Evolutionary conservation across 2,329 filamentous ascomycete genomes (phyloP).

Genomic region (Neophaeococcomyces mojaviensis): DNA sequence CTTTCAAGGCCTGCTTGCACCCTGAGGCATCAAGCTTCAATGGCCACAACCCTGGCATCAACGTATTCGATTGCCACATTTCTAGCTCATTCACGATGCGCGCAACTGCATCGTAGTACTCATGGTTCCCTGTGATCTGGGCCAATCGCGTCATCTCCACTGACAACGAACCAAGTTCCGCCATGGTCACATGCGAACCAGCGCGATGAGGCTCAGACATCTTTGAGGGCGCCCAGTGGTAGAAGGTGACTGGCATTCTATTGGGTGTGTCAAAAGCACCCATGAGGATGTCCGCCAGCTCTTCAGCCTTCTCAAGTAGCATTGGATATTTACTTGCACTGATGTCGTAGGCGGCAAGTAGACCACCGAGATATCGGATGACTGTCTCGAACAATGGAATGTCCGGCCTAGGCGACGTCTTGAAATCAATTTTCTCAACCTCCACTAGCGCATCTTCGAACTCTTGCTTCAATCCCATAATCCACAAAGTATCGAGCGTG

Average conservation of each 20-base stretch:
- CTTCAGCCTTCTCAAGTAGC: slow-evolving; percentile 68
- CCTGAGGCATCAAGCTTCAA: slow-evolving; percentile 69
- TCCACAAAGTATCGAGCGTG: slow-evolving; percentile 75
- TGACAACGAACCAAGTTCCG: slow-evolving; percentile 69
- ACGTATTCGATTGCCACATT: slow-evolving; percentile 63
- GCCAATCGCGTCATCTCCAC: slow-evolving; percentile 86
- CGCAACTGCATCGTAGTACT: slow-evolving; percentile 84
- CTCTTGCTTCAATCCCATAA: slow-evolving; percentile 70
- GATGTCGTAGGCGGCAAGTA: slow-evolving; percentile 80
- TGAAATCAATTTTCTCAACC: slow-evolving; percentile 74
- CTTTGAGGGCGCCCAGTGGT: slow-evolving; percentile 64
- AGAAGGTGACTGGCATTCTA: slow-evolving; percentile 78
- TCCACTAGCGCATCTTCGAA: slow-evolving; percentile 69
- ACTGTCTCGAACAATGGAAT: slow-evolving; percentile 92
- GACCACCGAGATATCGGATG: slow-evolving; percentile 82
- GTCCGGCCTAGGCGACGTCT: slow-evolving; percentile 55
- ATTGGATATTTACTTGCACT: slow-evolving; percentile 62
- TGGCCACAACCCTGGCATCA: slow-evolving; percentile 73
- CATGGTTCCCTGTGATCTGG: slow-evolving; percentile 71
- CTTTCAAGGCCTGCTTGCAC: slow-evolving; percentile 48
- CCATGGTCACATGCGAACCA: slow-evolving; percentile 48
- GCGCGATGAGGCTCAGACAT: slow-evolving; percentile 59
- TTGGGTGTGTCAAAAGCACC: slow-evolving; percentile 87
- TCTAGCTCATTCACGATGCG: slow-evolving; percentile 76
- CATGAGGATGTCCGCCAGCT: slow-evolving; percentile 73